Percentiles rank a stretch among this genome's conserved stretches.
Conservation (phyloP, 2,329 filamentous ascomycete species). For the Cladosporium sphaerospermum region DNA sequence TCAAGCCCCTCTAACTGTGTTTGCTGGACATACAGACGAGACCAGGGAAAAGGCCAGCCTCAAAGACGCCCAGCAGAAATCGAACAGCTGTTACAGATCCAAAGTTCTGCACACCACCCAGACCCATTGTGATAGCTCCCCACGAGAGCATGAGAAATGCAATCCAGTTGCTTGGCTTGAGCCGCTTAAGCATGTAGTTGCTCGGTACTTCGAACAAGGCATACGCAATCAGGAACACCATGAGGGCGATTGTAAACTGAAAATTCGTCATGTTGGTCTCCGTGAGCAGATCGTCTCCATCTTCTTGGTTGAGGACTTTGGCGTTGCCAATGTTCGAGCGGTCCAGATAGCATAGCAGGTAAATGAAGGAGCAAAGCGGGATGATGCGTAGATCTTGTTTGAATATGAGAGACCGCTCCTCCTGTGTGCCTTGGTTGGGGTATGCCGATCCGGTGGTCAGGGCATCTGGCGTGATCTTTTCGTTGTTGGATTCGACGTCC, state of each 20-base stretch:
- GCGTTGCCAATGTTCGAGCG: constrained; percentile 52
- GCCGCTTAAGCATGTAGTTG: constrained; percentile 37
- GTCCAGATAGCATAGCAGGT: constrained; percentile 63
- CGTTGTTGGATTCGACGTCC: constrained; percentile 6
- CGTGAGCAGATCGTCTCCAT: constrained; percentile 55
- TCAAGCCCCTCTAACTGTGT: background rate
- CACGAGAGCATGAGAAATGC: constrained; percentile 27
- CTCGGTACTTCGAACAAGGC: constrained; percentile 40
- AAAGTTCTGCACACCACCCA: constrained; percentile 42
- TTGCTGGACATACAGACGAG: constrained; percentile 27
- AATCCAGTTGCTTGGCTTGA: constrained; percentile 37
- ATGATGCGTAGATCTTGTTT: constrained; percentile 57
- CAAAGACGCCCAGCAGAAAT: constrained; percentile 39
- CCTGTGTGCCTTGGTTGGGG: background rate
- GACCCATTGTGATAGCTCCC: constrained; percentile 26
- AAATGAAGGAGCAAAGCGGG: constrained; percentile 58
- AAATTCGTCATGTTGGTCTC: constrained; percentile 56
- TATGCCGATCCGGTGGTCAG: background rate
- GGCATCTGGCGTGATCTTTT: background rate
- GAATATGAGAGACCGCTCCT: constrained; percentile 15
- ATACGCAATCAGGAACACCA: constrained; percentile 53
- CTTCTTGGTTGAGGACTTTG: constrained; percentile 55
- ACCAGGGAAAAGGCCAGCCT: constrained; percentile 54
- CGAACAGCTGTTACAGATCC: constrained; percentile 39
- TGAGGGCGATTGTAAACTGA: constrained; percentile 47